phyloP scores from a whole-genome alignment of 1,139 yeast genomes.

The Spencermartinsiella ligniputridi region DNA sequence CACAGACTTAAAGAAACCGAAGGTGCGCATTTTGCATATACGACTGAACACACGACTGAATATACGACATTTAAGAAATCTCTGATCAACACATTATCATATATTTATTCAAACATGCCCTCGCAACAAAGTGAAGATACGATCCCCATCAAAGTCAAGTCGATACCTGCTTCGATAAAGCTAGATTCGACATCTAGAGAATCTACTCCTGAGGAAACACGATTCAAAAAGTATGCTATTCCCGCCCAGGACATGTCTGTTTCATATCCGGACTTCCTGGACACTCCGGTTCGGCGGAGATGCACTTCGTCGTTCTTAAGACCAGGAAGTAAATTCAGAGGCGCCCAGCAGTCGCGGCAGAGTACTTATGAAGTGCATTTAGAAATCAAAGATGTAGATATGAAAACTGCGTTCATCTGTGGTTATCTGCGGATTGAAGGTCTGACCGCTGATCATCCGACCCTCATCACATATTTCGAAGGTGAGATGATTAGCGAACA shows the following conservation, averaged over 20 bases:
- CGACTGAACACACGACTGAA: too few species aligned
- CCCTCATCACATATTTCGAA: constrained; percentile 79
- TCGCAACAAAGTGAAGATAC: not conserved
- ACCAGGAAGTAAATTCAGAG: constrained; percentile 61
- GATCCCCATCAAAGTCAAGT: not conserved
- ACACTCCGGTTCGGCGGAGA: not conserved
- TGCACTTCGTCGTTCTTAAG: constrained; percentile 36
- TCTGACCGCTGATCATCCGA: constrained; percentile 69
- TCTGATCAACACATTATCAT: too few species aligned
- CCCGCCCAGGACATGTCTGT: not conserved
- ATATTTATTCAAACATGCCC: too few species aligned
- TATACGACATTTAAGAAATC: too few species aligned
- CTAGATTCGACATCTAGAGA: not conserved
- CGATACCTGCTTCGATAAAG: not conserved
- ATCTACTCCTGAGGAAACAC: not conserved
- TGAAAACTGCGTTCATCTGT: constrained; percentile 55
- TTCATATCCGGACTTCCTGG: not conserved
- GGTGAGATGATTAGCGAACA: constrained; percentile 76
- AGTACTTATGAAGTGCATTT: constrained; percentile 65
- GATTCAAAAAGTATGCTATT: not conserved
- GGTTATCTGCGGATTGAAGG: constrained; percentile 82
- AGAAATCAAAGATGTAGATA: constrained; percentile 66
- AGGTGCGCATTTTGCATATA: too few species aligned
- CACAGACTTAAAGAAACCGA: too few species aligned
- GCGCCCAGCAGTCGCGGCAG: constrained; percentile 71